phyloP scores from a whole-genome alignment of 2,329 filamentous ascomycete species.

The Cladophialophora bantiana region DNA sequence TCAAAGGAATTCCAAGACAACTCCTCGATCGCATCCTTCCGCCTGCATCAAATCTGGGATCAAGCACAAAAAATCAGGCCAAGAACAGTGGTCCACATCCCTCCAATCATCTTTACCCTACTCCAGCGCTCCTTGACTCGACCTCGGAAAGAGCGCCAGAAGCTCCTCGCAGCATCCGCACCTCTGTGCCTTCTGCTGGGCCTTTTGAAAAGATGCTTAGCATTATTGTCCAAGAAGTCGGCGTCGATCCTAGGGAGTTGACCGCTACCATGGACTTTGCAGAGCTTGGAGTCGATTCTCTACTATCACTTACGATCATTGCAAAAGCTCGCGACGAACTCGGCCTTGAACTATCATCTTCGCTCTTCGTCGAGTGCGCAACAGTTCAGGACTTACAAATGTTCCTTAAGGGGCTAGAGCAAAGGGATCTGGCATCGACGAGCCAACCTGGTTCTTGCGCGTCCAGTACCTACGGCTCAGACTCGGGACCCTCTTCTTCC shows the following conservation, averaged over 20 bases:
- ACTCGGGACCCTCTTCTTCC: too few species aligned
- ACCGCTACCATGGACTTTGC: conserved; percentile 65
- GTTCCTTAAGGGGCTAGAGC: too few species aligned
- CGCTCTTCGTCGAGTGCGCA: conserved; percentile 62
- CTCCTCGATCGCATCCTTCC: conserved; percentile 11
- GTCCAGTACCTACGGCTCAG: too few species aligned
- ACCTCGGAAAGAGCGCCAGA: neutral
- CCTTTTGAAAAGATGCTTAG: conserved; percentile 6
- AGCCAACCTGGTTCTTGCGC: too few species aligned
- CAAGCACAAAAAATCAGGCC: too few species aligned
- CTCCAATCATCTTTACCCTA: neutral
- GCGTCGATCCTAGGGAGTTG: conserved; percentile 63
- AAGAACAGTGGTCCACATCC: neutral
- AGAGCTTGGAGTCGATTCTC: conserved; percentile 66
- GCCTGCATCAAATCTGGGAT: neutral
- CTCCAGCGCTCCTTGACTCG: neutral
- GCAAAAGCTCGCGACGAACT: conserved; percentile 66
- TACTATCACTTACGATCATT: conserved; percentile 65
- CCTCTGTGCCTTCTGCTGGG: too few species aligned
- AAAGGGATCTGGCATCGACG: too few species aligned
- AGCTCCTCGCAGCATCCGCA: neutral
- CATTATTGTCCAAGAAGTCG: conserved; percentile 54
- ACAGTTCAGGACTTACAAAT: conserved; percentile 43
- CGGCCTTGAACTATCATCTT: conserved; percentile 63
- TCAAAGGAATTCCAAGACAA: conserved; percentile 14